Percentiles rank a stretch among this genome's conserved stretches.
These are phyloP conservation scores for Ulota crispa DNA, from an alignment of 225 moss, liverwort and hornwort genomes.

Conservation along the genomic window DNA sequence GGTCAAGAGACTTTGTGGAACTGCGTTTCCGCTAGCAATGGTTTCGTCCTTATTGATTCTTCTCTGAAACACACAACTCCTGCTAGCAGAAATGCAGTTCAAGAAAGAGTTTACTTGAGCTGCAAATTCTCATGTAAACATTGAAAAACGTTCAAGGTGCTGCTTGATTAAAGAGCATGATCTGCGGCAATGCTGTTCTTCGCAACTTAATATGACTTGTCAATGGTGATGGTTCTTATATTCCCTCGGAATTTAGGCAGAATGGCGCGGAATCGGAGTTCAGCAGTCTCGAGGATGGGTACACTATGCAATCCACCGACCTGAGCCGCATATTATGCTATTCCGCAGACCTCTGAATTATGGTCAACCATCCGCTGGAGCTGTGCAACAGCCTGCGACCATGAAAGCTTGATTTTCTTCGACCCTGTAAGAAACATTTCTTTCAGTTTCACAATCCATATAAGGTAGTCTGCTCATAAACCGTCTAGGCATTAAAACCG, in stretches of 20 bases:
- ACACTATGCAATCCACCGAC: conserved; percentile 54
- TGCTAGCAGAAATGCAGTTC: not conserved
- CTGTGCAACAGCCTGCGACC: conserved; percentile 41
- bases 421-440: not conserved
- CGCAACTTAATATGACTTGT: not conserved
- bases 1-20: not conserved
- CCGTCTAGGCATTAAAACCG: too few relatives aligned
- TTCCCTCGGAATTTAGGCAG: conserved; percentile 22
- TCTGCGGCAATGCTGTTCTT: not conserved
- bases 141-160: not conserved
- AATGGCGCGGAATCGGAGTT: conserved; percentile 57
- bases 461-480: too few relatives aligned
- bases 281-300: conserved; percentile 63
- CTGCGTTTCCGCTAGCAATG: not conserved
- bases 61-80: not conserved
- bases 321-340: conserved; percentile 59
- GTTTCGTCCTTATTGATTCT: not conserved
- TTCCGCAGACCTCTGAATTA: conserved; percentile 56
- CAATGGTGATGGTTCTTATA: not conserved
- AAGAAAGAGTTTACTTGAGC: not conserved
- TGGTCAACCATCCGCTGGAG: conserved; percentile 36
- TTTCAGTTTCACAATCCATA: not conserved
- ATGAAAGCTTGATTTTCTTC: conserved; percentile 34
- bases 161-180: not conserved
- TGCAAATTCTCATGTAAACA: not conserved